These are phyloP conservation scores for Fusarium haematococcum DNA, from an alignment of 2,329 filamentous ascomycete genomes.

Conservation along the genomic window DNA sequence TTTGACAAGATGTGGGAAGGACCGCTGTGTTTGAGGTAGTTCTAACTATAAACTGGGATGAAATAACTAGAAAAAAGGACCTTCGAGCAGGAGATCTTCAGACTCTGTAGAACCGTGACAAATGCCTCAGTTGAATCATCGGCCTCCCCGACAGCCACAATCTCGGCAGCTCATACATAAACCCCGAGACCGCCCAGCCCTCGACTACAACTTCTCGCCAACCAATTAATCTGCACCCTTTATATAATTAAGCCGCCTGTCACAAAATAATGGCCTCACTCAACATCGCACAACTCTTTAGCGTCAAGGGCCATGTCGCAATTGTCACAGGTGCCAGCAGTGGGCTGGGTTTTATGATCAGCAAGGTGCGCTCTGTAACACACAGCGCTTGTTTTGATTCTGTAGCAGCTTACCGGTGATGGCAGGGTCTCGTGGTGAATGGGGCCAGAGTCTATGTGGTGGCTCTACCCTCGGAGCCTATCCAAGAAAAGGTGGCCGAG, in stretches of 20 bases:
- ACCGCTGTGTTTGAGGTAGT: not conserved
- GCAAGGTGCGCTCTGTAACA: not conserved
- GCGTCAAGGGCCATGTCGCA: not conserved
- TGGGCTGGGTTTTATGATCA: not conserved
- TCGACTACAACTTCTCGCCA: not conserved
- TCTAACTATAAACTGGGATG: not conserved
- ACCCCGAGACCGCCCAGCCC: not conserved
- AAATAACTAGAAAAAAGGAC: not conserved
- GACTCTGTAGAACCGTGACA: not conserved
- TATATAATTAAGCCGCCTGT: not conserved
- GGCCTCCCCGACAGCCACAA: not conserved
- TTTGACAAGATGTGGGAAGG: not conserved
- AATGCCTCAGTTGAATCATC: not conserved
- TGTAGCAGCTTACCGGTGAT: not conserved
- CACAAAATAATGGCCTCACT: not conserved
- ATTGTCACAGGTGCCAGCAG: not conserved
- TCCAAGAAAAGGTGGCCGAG: constrained; percentile 51
- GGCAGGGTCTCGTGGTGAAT: constrained; percentile 56
- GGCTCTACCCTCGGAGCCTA: constrained; percentile 55
- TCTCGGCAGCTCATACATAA: not conserved
- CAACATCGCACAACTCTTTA: not conserved
- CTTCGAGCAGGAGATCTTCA: not conserved
- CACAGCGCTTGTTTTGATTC: not conserved
- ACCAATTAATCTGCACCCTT: not conserved
- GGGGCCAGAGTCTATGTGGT: constrained; percentile 61